Evolutionary conservation across 1,139 yeast genomes (phyloP), one percentile per base, ranked within the genome.

Genomic region (Taiozyma sp.): DNA sequence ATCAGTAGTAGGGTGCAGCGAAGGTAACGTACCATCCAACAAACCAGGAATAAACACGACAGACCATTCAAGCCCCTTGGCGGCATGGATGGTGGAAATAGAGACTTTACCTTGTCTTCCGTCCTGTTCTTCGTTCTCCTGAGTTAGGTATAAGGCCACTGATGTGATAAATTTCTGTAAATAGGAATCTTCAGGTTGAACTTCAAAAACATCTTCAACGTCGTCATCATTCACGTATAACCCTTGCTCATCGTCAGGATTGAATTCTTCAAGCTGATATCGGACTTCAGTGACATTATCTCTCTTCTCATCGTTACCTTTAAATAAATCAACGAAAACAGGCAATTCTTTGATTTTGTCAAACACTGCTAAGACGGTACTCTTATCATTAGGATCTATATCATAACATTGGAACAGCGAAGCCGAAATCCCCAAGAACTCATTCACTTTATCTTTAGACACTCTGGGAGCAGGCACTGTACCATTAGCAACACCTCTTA

Each of bases 11-110:
- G 68, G 68, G 45, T 61, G 68, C 16, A 60, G 57, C 28, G 75
- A 79, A 28, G 89, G 90, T n/a, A 83, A 68, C 8, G 74, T 62
- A 1, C 82, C 81, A 47, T 85, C 88, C 16, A 79, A 72, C 29
- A 86, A 68, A 0, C 86, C 84, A 0, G 95, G 91, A 13, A 89
- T 77, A 62, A 89, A 88, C 0, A 93, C 97, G 6, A 87, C 79
- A 0, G 96, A 93, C 98, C 98, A 93, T 66, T 93, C 98, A 6
- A 90, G 72, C 1, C 98, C 98, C 63, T 93, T 93, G 2, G 98
- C 82, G 0, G 91, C 89, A 66, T 93, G 99, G 14, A 93, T 85
- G 0, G 98, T 93, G 0, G 91, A 83, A 1, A 80, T 65, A 0
- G 76, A 68, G 1, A 79, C 74, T 16, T 56, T 60, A 7, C 56